Conservation (phyloP, 2,329 filamentous ascomycete genomes). For the Alternaria arbusti region DNA sequence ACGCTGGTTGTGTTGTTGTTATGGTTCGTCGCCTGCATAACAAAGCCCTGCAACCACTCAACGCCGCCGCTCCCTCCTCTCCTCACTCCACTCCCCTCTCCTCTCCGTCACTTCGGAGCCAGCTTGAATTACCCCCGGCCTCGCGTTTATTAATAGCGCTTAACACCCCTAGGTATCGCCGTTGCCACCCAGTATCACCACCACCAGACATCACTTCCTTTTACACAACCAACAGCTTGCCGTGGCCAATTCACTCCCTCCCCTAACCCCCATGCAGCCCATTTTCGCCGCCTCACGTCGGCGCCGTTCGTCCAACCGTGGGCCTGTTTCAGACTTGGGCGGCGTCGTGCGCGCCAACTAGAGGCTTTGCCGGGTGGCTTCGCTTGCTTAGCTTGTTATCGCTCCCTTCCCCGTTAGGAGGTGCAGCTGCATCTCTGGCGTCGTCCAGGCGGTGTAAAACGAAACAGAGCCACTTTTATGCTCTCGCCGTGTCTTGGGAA, state of each 20-base stretch:
- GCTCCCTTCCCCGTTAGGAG: slow-evolving; percentile 1
- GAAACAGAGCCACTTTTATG: slow-evolving; percentile 3
- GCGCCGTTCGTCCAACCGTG: slow-evolving; percentile 23
- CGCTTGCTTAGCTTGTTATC: slow-evolving; percentile 11
- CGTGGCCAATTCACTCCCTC: slow-evolving; percentile 18
- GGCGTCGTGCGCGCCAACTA: slow-evolving; percentile 17
- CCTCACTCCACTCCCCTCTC: background rate
- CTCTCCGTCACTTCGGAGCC: background rate
- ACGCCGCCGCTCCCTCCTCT: background rate
- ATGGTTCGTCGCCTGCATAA: slow-evolving; percentile 7
- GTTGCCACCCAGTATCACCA: slow-evolving; percentile 3
- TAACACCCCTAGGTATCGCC: background rate
- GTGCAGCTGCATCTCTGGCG: background rate
- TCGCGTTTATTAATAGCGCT: slow-evolving; percentile 15
- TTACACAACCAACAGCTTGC: slow-evolving; percentile 9
- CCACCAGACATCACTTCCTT: background rate
- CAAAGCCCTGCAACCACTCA: slow-evolving; percentile 3
- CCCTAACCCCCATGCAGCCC: background rate
- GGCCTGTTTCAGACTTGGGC: slow-evolving; percentile 19
- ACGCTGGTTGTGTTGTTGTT: background rate
- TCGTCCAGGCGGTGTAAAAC: slow-evolving; percentile 5
- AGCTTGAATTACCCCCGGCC: slow-evolving; percentile 1
- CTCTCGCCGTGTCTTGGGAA: background rate
- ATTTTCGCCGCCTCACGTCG: slow-evolving; percentile 14
- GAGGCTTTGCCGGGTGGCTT: slow-evolving; percentile 17